A percentile compares a stretch with the other conserved stretches of the same genome.
phyloP scores from a whole-genome alignment of 192 early-diverging fungal genomes.

The Powellomyces hirtus region DNA sequence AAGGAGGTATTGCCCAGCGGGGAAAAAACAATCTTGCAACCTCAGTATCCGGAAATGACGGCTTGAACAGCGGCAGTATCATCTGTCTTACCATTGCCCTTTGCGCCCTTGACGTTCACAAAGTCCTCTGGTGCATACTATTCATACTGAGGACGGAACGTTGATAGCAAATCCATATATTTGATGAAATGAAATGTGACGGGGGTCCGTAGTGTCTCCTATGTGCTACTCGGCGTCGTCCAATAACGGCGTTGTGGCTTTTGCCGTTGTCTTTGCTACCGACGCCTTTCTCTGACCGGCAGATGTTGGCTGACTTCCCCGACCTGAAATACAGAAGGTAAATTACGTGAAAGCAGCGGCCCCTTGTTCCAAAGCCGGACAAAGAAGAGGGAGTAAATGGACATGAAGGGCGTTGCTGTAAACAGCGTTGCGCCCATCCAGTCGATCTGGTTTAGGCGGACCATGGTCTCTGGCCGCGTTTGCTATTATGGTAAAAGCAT shows the following conservation, averaged over 20 bases:
- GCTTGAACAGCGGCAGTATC: slow-evolving; percentile 42
- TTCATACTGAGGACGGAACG: slow-evolving; percentile 40
- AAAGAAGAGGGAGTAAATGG: slow-evolving; percentile 74
- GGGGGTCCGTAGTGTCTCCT: too few relatives aligned
- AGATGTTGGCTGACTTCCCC: too few relatives aligned
- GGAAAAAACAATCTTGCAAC: slow-evolving; percentile 36
- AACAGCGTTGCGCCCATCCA: slow-evolving; percentile 38
- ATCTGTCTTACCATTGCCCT: slow-evolving; percentile 45
- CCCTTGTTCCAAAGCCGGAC: slow-evolving; percentile 67
- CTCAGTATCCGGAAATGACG: slow-evolving; percentile 2
- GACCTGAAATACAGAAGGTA: too few relatives aligned
- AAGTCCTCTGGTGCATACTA: slow-evolving; percentile 17
- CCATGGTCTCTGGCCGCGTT: too few relatives aligned
- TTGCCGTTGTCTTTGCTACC: too few relatives aligned
- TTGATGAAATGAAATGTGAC: too few relatives aligned
- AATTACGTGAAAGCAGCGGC: too few relatives aligned
- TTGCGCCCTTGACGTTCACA: slow-evolving; percentile 38
- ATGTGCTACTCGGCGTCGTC: too few relatives aligned
- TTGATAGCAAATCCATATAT: too few relatives aligned
- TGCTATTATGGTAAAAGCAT: too few relatives aligned
- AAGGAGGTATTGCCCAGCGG: slow-evolving; percentile 35
- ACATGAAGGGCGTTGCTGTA: slow-evolving; percentile 66
- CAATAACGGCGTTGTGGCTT: too few relatives aligned
- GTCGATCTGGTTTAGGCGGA: slow-evolving; percentile 32
- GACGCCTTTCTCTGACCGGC: too few relatives aligned